Percentiles rank a stretch among this genome's conserved stretches.
Evolutionary conservation across 768 basidiomycete genomes (phyloP).

Genomic region (Lactifluus rugatus): DNA sequence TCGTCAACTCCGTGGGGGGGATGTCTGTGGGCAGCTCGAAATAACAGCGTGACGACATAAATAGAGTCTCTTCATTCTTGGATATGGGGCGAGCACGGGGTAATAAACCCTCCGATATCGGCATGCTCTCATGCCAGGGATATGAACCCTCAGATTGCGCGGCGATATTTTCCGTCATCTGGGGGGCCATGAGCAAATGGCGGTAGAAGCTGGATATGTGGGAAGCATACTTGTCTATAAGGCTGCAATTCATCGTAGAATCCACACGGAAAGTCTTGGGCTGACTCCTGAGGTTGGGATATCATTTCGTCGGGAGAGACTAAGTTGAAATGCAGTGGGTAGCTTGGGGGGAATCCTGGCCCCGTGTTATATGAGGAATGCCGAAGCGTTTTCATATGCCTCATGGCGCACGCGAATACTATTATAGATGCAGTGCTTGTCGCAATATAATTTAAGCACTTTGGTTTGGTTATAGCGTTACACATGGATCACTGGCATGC

Average conservation of each 20-base stretch:
- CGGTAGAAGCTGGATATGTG: too few species aligned
- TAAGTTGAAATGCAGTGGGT: neutral
- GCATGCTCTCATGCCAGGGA: neutral
- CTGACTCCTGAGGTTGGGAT: neutral
- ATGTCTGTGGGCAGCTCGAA: neutral
- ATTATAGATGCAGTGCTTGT: neutral
- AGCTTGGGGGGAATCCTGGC: neutral
- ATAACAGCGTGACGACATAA: neutral
- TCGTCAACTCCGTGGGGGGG: neutral
- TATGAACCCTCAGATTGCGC: neutral
- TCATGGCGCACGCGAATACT: neutral
- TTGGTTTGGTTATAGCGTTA: neutral
- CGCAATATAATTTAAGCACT: neutral
- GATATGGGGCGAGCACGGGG: neutral
- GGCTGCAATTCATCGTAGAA: neutral
- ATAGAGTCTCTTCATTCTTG: neutral
- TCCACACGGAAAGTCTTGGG: neutral
- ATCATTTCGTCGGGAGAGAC: neutral
- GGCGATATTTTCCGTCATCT: neutral
- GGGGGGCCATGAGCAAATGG: neutral
- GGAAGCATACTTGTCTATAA: neutral
- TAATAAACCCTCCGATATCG: neutral
- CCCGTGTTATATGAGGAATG: neutral
- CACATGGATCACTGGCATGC: neutral
- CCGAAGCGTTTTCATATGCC: neutral